Conservation (phyloP, 2,329 filamentous ascomycete genomes). For the Pseudogymnoascus sp. region DNA sequence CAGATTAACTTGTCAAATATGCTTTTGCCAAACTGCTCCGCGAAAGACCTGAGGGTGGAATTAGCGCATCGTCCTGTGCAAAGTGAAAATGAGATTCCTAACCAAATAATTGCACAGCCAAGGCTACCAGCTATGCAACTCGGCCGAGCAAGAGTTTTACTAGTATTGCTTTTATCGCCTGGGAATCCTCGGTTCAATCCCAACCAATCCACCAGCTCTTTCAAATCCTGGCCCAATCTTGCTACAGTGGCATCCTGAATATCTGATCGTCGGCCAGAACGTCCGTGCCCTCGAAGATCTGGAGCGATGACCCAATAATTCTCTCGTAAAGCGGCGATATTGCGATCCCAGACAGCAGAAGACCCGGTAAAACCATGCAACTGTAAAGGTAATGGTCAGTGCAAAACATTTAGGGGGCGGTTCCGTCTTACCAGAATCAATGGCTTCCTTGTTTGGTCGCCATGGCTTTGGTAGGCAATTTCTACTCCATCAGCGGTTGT, state of each 20-base stretch:
- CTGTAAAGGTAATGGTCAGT: constrained; percentile 14
- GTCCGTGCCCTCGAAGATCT: constrained; percentile 28
- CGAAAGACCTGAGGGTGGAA: constrained; percentile 21
- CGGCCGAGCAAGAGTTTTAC: background rate
- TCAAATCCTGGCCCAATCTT: constrained; percentile 26
- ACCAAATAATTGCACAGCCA: constrained; percentile 28
- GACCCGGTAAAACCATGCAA: constrained; percentile 31
- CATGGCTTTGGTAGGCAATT: background rate
- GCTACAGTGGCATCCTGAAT: constrained; percentile 25
- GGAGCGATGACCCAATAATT: constrained; percentile 24
- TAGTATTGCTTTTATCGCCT: background rate
- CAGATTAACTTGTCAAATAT: constrained; percentile 26
- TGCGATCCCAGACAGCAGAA: constrained; percentile 25
- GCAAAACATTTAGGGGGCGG: background rate
- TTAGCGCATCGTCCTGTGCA: background rate
- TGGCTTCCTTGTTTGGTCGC: background rate
- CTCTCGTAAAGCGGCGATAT: constrained; percentile 20
- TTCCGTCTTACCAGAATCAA: constrained; percentile 7
- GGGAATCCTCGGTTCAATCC: constrained; percentile 11
- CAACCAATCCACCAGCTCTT: constrained; percentile 19
- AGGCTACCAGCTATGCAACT: constrained; percentile 26
- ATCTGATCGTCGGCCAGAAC: constrained; percentile 22
- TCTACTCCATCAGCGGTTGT: background rate
- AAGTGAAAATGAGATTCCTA: background rate
- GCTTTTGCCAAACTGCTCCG: constrained; percentile 24